A percentile compares a stretch with the other conserved stretches of the same genome.
Conservation (phyloP, 179 eudicot species). For the Sideroxylon spinosum region DNA sequence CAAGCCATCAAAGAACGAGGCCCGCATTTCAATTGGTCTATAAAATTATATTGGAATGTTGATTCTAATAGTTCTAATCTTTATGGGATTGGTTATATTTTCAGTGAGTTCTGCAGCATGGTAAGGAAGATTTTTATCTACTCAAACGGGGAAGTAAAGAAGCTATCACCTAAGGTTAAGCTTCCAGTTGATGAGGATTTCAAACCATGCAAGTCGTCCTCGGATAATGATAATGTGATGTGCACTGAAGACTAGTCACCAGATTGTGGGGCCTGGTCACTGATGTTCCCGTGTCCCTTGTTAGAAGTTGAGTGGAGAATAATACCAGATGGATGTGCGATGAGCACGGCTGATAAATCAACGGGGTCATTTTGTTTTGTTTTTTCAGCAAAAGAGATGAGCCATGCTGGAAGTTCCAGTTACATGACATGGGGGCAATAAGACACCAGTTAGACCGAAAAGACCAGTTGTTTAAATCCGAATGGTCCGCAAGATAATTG, state of each 20-base stretch:
- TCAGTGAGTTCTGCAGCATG: conserved; percentile 92
- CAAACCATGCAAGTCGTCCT: conserved; percentile 34
- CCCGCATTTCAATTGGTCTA: background rate
- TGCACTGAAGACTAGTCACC: conserved; percentile 57
- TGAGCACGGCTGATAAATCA: background rate
- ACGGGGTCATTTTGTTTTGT: background rate
- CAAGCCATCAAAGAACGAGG: too few relatives aligned
- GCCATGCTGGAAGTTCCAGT: conserved; percentile 16
- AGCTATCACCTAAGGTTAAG: conserved; percentile 62
- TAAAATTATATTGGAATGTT: background rate
- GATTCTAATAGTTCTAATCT: conserved; percentile 1
- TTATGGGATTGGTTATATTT: background rate
- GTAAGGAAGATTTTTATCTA: conserved; percentile 78
- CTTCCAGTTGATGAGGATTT: conserved; percentile 37
- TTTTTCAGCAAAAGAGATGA: background rate
- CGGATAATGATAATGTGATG: conserved; percentile 29
- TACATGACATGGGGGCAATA: background rate
- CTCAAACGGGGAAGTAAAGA: conserved; percentile 82
- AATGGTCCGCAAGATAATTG: background rate
- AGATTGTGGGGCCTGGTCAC: conserved; percentile 36
- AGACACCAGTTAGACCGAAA: conserved; percentile 5
- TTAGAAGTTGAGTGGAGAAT: background rate
- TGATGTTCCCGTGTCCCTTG: conserved; percentile 16
- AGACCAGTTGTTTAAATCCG: background rate
- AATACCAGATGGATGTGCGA: background rate